Percentiles rank a stretch among this genome's conserved stretches.
Conservation (phyloP, 306 rosid genomes). For the Cicer chorassanicum region DNA sequence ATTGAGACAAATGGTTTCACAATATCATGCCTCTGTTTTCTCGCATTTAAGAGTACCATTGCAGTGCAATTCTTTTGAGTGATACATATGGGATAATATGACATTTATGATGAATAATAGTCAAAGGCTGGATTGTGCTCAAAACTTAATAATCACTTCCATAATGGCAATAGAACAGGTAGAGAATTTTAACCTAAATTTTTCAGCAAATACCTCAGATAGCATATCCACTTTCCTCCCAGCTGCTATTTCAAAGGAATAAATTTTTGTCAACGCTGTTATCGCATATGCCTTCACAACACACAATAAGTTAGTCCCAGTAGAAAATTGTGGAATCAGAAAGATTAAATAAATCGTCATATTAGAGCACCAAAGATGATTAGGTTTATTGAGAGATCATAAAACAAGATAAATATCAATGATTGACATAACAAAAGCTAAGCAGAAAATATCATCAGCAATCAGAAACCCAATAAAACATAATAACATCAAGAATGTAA, state of each 20-base stretch:
- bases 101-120: neutral
- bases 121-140: constrained; percentile 2
- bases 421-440: neutral
- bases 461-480: neutral
- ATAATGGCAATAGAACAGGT: constrained; percentile 23
- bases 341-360: neutral
- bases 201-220: constrained; percentile 71
- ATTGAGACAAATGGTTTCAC: neutral
- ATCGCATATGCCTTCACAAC: constrained; percentile 82
- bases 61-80: neutral
- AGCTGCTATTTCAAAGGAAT: constrained; percentile 82
- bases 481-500: neutral
- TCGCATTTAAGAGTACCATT: neutral
- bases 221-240: constrained; percentile 79
- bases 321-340: constrained; percentile 34
- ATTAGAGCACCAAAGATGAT: neutral
- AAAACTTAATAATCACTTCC: constrained; percentile 27
- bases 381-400: constrained; percentile 12
- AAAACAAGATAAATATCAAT: constrained; percentile 23
- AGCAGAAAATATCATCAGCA: constrained; percentile 16
- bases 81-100: neutral
- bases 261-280: constrained; percentile 83
- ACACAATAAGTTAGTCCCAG: constrained; percentile 43
- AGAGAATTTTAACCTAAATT: constrained; percentile 13
- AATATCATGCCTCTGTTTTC: neutral